Evolutionary conservation across 179 eudicot genomes (phyloP).

Genomic region (Beta lomatogona): DNA sequence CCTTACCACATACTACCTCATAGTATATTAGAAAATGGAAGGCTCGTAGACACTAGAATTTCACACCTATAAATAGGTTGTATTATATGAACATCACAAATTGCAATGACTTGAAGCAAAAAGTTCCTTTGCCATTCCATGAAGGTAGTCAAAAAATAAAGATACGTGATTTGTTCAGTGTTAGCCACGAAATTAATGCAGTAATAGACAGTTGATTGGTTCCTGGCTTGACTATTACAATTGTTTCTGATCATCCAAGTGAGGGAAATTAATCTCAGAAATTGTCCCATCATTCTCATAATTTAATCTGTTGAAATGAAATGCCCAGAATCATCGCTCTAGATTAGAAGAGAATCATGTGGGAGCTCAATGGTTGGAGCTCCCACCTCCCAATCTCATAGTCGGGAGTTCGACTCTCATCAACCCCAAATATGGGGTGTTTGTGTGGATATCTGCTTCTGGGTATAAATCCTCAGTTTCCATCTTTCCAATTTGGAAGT

Average conservation of each 20-base stretch:
- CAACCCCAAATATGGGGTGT: no score
- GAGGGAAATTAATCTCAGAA: background rate
- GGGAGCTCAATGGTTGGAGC: no score
- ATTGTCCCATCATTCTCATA: background rate
- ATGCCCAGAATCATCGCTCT: background rate
- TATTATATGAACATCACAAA: no score
- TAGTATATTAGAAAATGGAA: no score
- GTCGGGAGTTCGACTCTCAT: no score
- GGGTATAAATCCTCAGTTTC: no score
- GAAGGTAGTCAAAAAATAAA: background rate
- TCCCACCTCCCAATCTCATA: no score
- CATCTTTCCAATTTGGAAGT: no score
- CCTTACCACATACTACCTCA: no score
- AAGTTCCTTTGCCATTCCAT: background rate
- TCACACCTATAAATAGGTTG: background rate
- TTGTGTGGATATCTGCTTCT: no score
- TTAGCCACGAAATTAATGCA: background rate
- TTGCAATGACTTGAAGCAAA: no score
- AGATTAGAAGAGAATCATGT: no score
- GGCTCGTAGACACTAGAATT: background rate
- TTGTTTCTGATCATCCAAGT: background rate
- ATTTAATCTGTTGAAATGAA: background rate
- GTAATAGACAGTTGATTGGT: background rate
- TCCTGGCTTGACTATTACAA: background rate
- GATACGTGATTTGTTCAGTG: background rate